phyloP scores from a whole-genome alignment of 2,329 filamentous ascomycete species.

The Mariannaea sp. region DNA sequence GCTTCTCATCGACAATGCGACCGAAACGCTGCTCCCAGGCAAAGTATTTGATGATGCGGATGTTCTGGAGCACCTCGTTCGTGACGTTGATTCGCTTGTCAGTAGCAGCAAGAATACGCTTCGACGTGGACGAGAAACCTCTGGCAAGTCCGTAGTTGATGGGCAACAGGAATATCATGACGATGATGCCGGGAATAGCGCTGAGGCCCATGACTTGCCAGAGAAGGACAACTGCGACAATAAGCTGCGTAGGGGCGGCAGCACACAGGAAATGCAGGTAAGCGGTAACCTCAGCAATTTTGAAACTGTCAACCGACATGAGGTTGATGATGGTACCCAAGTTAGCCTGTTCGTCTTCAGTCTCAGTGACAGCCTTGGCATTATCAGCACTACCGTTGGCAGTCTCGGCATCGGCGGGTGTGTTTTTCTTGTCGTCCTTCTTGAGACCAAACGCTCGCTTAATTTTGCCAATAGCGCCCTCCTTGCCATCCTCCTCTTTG shows the following conservation, averaged over 20 bases:
- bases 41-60: constrained; percentile 99
- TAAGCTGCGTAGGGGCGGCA: constrained; percentile 84
- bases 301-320: constrained; percentile 99
- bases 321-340: constrained; percentile 98
- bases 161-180: constrained; percentile 88
- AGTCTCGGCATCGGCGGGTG: constrained; percentile 42
- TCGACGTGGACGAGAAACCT: constrained; percentile 84
- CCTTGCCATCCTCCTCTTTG: constrained; percentile 42
- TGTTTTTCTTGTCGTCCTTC: constrained; percentile 54
- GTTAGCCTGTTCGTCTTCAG: constrained; percentile 76
- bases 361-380: constrained; percentile 43
- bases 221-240: constrained; percentile 78
- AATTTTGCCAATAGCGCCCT: constrained; percentile 53
- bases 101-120: constrained; percentile 88
- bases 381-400: constrained; percentile 43
- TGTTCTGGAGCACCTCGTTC: constrained; percentile 96
- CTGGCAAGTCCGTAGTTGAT: constrained; percentile 88
- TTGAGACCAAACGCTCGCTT: constrained; percentile 66
- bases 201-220: constrained; percentile 91
- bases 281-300: constrained; percentile 91
- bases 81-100: constrained; percentile 96
- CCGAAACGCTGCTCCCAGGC: constrained; percentile 96
- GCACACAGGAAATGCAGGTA: constrained; percentile 97
- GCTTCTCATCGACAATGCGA: constrained; percentile 85
- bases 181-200: constrained; percentile 87